Conservation (phyloP, 2,329 filamentous ascomycete genomes). For the Sporothrix dimorphospora region DNA sequence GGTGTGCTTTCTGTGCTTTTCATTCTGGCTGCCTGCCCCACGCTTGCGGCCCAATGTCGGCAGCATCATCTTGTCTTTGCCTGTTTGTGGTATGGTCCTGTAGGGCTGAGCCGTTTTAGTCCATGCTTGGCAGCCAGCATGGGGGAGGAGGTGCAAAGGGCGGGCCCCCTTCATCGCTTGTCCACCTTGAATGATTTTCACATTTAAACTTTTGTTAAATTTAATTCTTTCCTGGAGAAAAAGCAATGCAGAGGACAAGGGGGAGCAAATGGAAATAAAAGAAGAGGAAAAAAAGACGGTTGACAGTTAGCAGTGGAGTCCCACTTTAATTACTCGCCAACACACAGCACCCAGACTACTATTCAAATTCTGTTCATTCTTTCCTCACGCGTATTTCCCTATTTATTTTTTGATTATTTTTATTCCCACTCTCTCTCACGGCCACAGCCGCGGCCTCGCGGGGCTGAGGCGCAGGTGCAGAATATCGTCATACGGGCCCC, state of each 20-base stretch:
- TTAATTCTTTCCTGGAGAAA: not conserved
- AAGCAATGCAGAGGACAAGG: not conserved
- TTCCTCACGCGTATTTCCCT: no score
- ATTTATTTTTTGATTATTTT: not conserved
- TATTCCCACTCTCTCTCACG: not conserved
- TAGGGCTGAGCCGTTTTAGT: slow-evolving; percentile 30
- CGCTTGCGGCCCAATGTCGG: slow-evolving; percentile 31
- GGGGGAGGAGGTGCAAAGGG: slow-evolving; percentile 4
- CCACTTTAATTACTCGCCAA: not conserved
- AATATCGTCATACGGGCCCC: not conserved
- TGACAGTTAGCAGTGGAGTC: not conserved
- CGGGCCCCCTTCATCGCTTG: not conserved
- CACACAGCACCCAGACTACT: no score
- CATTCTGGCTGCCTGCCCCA: not conserved
- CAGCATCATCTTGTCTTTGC: slow-evolving; percentile 20
- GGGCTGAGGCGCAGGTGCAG: slow-evolving; percentile 23
- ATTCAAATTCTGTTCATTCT: no score
- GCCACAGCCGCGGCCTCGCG: not conserved
- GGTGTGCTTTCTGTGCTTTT: not conserved
- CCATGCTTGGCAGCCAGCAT: not conserved
- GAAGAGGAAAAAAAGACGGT: not conserved
- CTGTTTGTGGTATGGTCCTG: slow-evolving; percentile 24
- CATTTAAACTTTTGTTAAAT: not conserved
- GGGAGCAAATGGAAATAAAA: not conserved
- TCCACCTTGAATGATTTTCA: not conserved